Evolutionary conservation across 805 yeast species (phyloP).

Genomic region (Metschnikowia gelsemii): DNA sequence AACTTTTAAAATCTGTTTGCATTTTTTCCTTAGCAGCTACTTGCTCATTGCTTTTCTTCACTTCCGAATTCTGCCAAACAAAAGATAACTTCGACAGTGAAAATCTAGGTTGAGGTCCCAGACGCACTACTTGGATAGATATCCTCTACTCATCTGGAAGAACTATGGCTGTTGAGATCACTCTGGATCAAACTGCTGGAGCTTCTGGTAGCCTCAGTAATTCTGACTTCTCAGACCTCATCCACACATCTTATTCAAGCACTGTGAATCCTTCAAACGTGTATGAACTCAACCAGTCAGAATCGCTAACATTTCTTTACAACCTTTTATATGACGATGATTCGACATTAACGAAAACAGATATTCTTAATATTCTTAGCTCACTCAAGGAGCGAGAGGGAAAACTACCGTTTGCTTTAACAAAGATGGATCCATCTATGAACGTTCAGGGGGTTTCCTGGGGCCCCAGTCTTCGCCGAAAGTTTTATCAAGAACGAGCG

Average conservation of each 20-base stretch:
- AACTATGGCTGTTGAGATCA: slow-evolving; percentile 18
- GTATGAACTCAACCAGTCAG: slow-evolving; percentile 41
- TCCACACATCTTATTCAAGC: slow-evolving; percentile 6
- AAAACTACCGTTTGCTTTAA: slow-evolving; percentile 29
- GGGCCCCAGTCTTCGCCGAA: slow-evolving; percentile 33
- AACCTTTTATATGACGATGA: slow-evolving; percentile 39
- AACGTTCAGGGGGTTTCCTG: slow-evolving; percentile 41
- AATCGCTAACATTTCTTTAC: slow-evolving; percentile 41
- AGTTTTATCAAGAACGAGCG: slow-evolving; percentile 33
- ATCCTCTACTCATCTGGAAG: not conserved
- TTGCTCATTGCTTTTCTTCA: too few species aligned
- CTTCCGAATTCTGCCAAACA: too few species aligned
- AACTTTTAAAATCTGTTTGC: too few species aligned
- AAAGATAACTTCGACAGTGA: too few species aligned
- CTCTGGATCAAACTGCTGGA: slow-evolving; percentile 16
- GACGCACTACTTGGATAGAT: not conserved
- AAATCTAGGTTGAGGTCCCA: too few species aligned
- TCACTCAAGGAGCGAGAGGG: slow-evolving; percentile 38
- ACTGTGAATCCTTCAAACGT: slow-evolving; percentile 24
- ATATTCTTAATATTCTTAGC: slow-evolving; percentile 36
- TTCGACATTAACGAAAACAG: slow-evolving; percentile 34
- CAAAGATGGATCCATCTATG: slow-evolving; percentile 3
- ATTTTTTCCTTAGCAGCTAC: too few species aligned
- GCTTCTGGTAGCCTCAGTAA: slow-evolving; percentile 7
- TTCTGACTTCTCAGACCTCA: slow-evolving; percentile 6